A percentile compares a stretch with the other conserved stretches of the same genome.
These are phyloP conservation scores for Fusarium avenaceum DNA, from an alignment of 2,329 filamentous ascomycete species.

Conservation along the genomic window DNA sequence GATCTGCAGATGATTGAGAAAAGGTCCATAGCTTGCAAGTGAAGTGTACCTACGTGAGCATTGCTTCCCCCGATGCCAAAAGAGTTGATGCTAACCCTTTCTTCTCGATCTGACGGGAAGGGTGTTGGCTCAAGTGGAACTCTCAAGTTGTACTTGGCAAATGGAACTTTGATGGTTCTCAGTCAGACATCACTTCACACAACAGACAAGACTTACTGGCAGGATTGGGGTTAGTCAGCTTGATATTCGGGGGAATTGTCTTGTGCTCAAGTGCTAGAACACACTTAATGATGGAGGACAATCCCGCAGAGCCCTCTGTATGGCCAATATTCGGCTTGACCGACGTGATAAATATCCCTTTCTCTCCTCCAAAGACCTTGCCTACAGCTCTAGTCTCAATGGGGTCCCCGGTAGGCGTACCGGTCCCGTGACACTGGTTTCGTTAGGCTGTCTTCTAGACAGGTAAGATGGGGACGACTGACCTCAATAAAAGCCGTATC, in stretches of 20 bases:
- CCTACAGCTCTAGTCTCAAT: conserved; percentile 27
- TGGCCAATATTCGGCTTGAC: conserved; percentile 60
- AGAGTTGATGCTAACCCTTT: conserved; percentile 53
- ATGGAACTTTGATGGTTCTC: conserved; percentile 32
- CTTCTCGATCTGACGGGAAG: conserved; percentile 43
- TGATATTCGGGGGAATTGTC: conserved; percentile 45
- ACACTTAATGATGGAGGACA: conserved; percentile 48
- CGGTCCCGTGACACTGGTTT: conserved; percentile 41
- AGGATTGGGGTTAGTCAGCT: conserved; percentile 42
- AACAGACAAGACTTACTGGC: neutral
- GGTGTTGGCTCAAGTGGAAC: conserved; percentile 45
- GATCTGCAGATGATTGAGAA: no score
- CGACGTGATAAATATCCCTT: neutral
- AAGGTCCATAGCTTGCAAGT: no score
- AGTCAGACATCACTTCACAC: no score
- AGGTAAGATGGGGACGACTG: no score
- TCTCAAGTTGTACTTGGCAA: conserved; percentile 40
- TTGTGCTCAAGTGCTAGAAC: conserved; percentile 43
- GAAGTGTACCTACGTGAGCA: conserved; percentile 20
- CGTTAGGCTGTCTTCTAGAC: no score
- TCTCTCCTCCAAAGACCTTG: neutral
- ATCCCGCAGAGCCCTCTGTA: conserved; percentile 41
- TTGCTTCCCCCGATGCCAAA: conserved; percentile 59
- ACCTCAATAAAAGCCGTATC: conserved; percentile 22
- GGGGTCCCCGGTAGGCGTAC: conserved; percentile 40